Evolutionary conservation across 108 stramenopile species (phyloP).

Genomic region (Cyclotella baltica): DNA sequence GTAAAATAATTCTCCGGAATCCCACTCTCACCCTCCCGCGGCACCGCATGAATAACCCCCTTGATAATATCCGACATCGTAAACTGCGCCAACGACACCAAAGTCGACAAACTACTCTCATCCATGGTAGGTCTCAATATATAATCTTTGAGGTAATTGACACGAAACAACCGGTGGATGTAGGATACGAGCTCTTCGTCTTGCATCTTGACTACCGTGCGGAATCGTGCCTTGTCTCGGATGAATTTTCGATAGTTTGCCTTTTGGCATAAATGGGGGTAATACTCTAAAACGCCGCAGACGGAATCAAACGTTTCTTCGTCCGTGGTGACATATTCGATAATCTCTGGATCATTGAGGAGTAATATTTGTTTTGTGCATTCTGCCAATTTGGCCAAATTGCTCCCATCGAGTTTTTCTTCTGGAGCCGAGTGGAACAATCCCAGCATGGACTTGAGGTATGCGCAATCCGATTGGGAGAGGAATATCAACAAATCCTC

Average conservation of each 20-base stretch:
- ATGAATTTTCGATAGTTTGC: conserved; percentile 85
- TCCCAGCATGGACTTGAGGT: conserved; percentile 67
- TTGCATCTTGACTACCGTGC: conserved; percentile 86
- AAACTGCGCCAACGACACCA: conserved; percentile 83
- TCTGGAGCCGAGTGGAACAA: conserved; percentile 72
- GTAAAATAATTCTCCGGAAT: conserved; percentile 69
- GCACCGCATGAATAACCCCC: conserved; percentile 60
- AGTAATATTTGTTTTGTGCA: conserved; percentile 84
- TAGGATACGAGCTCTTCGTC: conserved; percentile 62
- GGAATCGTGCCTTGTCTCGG: conserved; percentile 74
- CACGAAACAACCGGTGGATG: conserved; percentile 86
- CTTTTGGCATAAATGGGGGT: conserved; percentile 83
- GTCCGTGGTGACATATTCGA: conserved; percentile 76
- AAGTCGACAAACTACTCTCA: conserved; percentile 80
- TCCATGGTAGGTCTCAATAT: conserved; percentile 90
- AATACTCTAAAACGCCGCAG: conserved; percentile 81
- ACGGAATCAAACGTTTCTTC: conserved; percentile 74
- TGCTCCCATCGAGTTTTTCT: conserved; percentile 53
- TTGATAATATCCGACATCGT: conserved; percentile 86
- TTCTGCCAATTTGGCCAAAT: conserved; percentile 73
- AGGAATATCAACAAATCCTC: conserved; percentile 77
- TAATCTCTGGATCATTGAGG: conserved; percentile 88
- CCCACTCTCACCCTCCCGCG: conserved; percentile 17
- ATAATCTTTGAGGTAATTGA: conserved; percentile 83
- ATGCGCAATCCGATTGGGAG: conserved; percentile 78